A percentile compares a stretch with the other conserved stretches of the same genome.
These are phyloP conservation scores for Termitomyces sp. DNA, from an alignment of 768 basidiomycete species.

Conservation along the genomic window DNA sequence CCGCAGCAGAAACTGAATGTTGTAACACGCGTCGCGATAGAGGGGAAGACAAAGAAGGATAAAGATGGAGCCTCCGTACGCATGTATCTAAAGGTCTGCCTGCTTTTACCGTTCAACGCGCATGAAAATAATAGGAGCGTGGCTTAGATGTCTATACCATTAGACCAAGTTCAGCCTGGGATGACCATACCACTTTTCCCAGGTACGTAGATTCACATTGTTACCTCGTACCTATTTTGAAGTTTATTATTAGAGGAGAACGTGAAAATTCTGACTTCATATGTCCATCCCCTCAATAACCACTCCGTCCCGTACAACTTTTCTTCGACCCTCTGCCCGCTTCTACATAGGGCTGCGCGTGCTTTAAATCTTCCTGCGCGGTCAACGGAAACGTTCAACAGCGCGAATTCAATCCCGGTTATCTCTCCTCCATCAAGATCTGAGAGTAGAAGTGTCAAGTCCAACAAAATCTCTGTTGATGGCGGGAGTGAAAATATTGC, in stretches of 20 bases:
- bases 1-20: conserved; percentile 54
- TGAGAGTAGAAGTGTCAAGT: conserved; percentile 29
- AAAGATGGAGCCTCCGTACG: conserved; percentile 64
- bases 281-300: conserved; percentile 73
- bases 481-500: conserved; percentile 25
- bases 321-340: conserved; percentile 55
- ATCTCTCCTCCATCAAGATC: conserved; percentile 26
- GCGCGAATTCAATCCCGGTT: conserved; percentile 41
- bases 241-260: conserved; percentile 58
- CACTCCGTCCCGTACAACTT: conserved; percentile 75
- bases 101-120: not conserved
- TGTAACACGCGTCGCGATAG: conserved; percentile 70
- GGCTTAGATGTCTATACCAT: conserved; percentile 59
- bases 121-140: not conserved
- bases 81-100: conserved; percentile 71
- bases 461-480: conserved; percentile 27
- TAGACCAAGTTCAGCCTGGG: conserved; percentile 63
- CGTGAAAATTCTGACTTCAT: conserved; percentile 66
- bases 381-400: conserved; percentile 55
- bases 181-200: conserved; percentile 69
- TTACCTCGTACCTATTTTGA: not conserved
- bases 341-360: conserved; percentile 64
- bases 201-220: conserved; percentile 36
- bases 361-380: conserved; percentile 64
- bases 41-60: conserved; percentile 66